A percentile compares a stretch with the other conserved stretches of the same genome.
Evolutionary conservation across 176 grass and related monocot species (phyloP).

Genomic region (Carex kokanica): DNA sequence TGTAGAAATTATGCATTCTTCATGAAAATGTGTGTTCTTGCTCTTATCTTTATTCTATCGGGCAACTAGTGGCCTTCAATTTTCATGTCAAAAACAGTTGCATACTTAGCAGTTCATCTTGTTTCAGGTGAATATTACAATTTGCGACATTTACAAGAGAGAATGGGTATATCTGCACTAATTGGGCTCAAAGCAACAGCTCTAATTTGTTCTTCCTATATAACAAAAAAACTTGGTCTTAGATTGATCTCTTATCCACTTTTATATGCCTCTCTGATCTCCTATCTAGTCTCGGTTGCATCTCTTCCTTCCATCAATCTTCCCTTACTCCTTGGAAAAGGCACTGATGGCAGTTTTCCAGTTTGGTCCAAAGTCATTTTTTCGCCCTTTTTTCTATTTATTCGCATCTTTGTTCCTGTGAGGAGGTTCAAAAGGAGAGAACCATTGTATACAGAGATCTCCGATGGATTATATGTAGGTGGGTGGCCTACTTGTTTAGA

Average conservation of each 20-base stretch:
- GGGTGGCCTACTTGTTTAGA: slow-evolving; percentile 81
- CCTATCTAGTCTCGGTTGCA: slow-evolving; percentile 56
- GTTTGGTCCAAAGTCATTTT: slow-evolving; percentile 85
- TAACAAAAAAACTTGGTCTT: slow-evolving; percentile 42
- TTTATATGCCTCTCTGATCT: slow-evolving; percentile 50
- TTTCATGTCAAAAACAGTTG: not conserved
- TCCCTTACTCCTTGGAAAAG: slow-evolving; percentile 78
- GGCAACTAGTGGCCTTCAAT: not conserved
- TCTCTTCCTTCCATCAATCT: slow-evolving; percentile 72
- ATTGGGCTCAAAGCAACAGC: slow-evolving; percentile 58
- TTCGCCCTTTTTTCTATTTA: slow-evolving; percentile 61
- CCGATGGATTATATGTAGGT: slow-evolving; percentile 73
- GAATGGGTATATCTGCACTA: slow-evolving; percentile 76
- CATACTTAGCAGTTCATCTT: not conserved
- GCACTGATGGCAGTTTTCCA: slow-evolving; percentile 55
- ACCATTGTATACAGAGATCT: slow-evolving; percentile 68
- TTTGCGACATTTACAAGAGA: slow-evolving; percentile 25
- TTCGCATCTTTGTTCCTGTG: slow-evolving; percentile 58
- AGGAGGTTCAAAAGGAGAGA: slow-evolving; percentile 69
- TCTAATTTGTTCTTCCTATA: slow-evolving; percentile 39
- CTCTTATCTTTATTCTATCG: not conserved
- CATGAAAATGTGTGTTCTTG: not conserved
- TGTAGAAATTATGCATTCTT: not conserved
- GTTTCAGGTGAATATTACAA: slow-evolving; percentile 32
- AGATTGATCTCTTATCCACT: slow-evolving; percentile 46